Conservation (phyloP, 2,329 filamentous ascomycete species). For the Pleoardoris graminearum region DNA sequence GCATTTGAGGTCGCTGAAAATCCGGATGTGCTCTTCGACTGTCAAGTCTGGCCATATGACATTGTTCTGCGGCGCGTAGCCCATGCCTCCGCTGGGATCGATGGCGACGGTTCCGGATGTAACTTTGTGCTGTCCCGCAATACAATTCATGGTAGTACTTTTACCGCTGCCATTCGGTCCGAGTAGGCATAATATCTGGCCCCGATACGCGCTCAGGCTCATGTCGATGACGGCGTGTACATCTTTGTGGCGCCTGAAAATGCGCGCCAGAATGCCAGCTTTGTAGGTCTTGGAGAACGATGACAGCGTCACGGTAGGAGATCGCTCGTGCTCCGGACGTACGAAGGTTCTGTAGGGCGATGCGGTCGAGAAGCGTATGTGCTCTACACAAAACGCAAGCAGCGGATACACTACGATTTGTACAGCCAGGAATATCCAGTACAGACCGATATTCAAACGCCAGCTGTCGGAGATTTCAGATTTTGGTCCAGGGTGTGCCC, state of each 20-base stretch:
- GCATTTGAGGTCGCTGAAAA: slow-evolving; percentile 35
- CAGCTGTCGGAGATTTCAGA: slow-evolving; percentile 3
- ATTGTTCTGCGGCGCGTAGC: slow-evolving; percentile 32
- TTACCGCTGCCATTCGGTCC: slow-evolving; percentile 34
- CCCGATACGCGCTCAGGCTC: slow-evolving; percentile 23
- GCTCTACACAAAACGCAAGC: slow-evolving; percentile 26
- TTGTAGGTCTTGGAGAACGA: slow-evolving; percentile 27
- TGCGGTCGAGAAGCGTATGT: slow-evolving; percentile 24
- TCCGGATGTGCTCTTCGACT: slow-evolving; percentile 33
- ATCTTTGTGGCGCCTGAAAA: slow-evolving; percentile 25
- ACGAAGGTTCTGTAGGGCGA: slow-evolving; percentile 41
- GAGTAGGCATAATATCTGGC: slow-evolving; percentile 33
- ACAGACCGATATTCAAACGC: slow-evolving; percentile 24
- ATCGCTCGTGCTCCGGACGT: slow-evolving; percentile 4
- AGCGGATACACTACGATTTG: slow-evolving; percentile 28
- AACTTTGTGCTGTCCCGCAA: slow-evolving; percentile 27
- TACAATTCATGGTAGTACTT: slow-evolving; percentile 30
- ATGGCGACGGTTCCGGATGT: slow-evolving; percentile 27
- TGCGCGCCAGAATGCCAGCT: slow-evolving; percentile 17
- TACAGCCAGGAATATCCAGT: slow-evolving; percentile 25
- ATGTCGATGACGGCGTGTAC: slow-evolving; percentile 27
- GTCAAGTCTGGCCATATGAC: slow-evolving; percentile 34
- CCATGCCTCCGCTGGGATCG: slow-evolving; percentile 28
- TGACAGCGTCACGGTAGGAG: slow-evolving; percentile 47
- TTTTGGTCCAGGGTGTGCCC: slow-evolving; percentile 1